Base-by-base conservation (phyloP, 495 filamentous ascomycete genomes). In the Tuber aestivum region DNA sequence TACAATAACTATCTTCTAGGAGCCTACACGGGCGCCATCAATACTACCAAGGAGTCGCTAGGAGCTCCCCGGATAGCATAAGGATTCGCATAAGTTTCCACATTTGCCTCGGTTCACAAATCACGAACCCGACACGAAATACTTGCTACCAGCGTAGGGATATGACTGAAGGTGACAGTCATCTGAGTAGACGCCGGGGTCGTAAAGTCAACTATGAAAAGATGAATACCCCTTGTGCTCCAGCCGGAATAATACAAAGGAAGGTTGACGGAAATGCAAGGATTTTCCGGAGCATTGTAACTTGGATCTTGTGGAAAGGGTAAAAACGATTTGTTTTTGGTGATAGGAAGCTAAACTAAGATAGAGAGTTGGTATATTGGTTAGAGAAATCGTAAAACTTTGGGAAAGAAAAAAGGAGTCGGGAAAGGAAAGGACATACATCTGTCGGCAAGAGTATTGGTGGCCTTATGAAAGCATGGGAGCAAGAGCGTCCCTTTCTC, bases 221-320 rank as follows among this genome's bases (percentile, higher is more conserved):
- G 72, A 71, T 75, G 44, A 20, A 69, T 75, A 16, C 75, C 78
- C 0, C 84, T 78, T 41, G 90, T 78, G 6, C 84, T 87, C 70
- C 85, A 81, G 0, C 90, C 90, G 0, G 85, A 85, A 86, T 87
- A 91, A 79, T 88, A 92, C 76, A 89, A 89, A 0, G 90, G 88
- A 1, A 89, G 90, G 71, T 87, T 86, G 0, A 80, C 84, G 0
- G 86, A 81, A 71, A 90, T 87, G 74, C 89, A 92, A 0, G 87
- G 89, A 76, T 82, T 86, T 0, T 88, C 89, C 2, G 89, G 86
- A 12, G 82, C 82, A 1, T 89, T 89, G 70, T 85, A 77, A 14
- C 85, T 74, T 4, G 85, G 83, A 76, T 92, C 91, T 78, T 92
- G 90, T 79, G 88, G 87, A 81, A 92, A 90, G 10, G 86, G 86